phyloP scores from a whole-genome alignment of 2,329 filamentous ascomycete genomes.

The Nemania abortiva region DNA sequence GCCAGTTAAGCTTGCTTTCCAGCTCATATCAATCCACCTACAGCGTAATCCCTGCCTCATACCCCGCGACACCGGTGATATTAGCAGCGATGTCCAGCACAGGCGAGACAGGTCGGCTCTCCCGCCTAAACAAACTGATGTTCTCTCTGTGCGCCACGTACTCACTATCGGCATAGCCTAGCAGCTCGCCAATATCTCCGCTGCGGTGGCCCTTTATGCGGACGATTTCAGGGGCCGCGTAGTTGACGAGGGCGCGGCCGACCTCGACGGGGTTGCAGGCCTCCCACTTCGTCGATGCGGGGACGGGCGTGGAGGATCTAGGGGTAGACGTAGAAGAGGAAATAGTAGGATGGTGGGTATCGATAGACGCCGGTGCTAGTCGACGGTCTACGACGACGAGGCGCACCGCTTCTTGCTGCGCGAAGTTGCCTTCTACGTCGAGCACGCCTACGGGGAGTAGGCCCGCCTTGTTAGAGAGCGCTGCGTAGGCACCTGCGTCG shows the following conservation, averaged over 20 bases:
- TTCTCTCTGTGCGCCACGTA: conserved; percentile 92
- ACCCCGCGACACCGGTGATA: conserved; percentile 40
- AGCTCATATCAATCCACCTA: neutral
- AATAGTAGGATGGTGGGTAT: neutral
- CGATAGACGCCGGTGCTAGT: conserved; percentile 37
- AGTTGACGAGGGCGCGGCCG: conserved; percentile 91
- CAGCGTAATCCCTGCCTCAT: conserved; percentile 35
- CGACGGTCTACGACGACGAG: conserved; percentile 80
- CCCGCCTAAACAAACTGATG: conserved; percentile 76
- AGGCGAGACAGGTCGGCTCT: conserved; percentile 67
- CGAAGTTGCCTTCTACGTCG: conserved; percentile 88
- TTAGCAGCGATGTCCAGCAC: conserved; percentile 46
- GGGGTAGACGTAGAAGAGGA: conserved; percentile 32
- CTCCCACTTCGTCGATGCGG: conserved; percentile 34
- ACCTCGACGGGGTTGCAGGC: conserved; percentile 69
- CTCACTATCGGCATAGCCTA: conserved; percentile 95
- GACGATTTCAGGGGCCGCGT: conserved; percentile 84
- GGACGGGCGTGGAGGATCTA: conserved; percentile 35
- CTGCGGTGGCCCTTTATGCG: conserved; percentile 88
- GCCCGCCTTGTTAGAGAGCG: conserved; percentile 84
- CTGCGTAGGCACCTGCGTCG: conserved; percentile 86
- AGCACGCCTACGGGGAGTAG: conserved; percentile 92
- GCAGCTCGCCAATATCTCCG: conserved; percentile 79
- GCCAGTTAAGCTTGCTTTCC: neutral
- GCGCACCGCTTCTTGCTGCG: conserved; percentile 91